Base-by-base conservation (phyloP, 345 rosid species). In the Bruguiera gymnorhiza region DNA sequence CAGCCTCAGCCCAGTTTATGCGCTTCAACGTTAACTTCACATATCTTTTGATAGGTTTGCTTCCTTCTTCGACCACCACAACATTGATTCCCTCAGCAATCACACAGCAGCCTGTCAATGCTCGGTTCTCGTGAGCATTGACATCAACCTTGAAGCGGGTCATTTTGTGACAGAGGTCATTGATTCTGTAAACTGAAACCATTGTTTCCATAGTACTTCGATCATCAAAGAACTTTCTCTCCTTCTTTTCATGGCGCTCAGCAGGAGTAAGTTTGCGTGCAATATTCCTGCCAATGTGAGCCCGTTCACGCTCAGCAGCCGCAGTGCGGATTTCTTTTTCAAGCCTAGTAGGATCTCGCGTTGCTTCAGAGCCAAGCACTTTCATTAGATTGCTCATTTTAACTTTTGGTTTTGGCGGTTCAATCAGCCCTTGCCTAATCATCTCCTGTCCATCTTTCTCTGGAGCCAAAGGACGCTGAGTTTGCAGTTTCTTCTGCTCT, bases 241-340 rank as follows among this genome's bases (percentile, higher is more conserved):
- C 97, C 73, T 95, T 95, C 85, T 92, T 95, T 77, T 90, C 96
- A 57, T 94, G 89, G 16, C 85, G 85, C 84, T 95, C 98, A 20
- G 96, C 88, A 29, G 96, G 97, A 59, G 99, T 92, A 59, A 95
- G 93, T 83, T 92, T 95, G 58, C 99, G 82, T 9, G 98, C 96
- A 31, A 87, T 79, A 55, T 92, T 92, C 81, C 98, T 79, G 61
- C 92, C 99, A 4, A 93, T 91, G 29, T 95, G 98, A 82, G 98
- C 98, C 75, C 90, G 97, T 73, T 95, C 98, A 67, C 98, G 96
- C 85, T 90, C 99, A 4, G 93, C 97, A 56, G 96, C 98, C 30
- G 96, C 96, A 69, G 85, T 90, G 13, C 89, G 89, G 71, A 95
- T 84, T 83, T 92, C 97, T 83, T 76, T 92, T 77, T 95, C 98